These are phyloP conservation scores for Hypomyces perniciosus DNA, from an alignment of 2,329 filamentous ascomycete species.

Conservation along the genomic window DNA sequence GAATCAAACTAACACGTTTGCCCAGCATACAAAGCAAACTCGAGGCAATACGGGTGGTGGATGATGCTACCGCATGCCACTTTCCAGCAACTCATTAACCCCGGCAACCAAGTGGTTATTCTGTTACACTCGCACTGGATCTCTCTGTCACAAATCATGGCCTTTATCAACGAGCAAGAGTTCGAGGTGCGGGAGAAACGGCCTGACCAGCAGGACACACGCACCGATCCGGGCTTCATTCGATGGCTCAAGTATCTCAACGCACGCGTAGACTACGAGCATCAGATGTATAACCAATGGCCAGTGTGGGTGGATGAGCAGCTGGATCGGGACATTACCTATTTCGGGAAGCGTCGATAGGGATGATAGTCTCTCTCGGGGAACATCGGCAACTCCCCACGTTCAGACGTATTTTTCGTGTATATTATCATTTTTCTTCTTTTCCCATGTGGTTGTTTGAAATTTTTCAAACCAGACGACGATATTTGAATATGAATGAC, in stretches of 20 bases:
- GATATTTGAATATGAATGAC: no score
- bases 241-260: slow-evolving; percentile 49
- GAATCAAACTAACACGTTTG: not conserved
- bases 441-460: not conserved
- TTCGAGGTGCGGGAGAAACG: slow-evolving; percentile 25
- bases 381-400: no score
- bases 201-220: slow-evolving; percentile 17
- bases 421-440: not conserved
- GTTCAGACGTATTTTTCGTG: not conserved
- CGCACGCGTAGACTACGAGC: slow-evolving; percentile 37
- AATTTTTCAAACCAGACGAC: no score
- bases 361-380: no score
- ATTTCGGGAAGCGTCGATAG: slow-evolving; percentile 34
- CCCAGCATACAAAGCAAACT: slow-evolving; percentile 45
- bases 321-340: slow-evolving; percentile 38
- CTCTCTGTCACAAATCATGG: slow-evolving; percentile 49
- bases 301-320: slow-evolving; percentile 49
- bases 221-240: slow-evolving; percentile 38
- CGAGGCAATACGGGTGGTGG: slow-evolving; percentile 50
- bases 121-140: slow-evolving; percentile 51
- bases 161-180: slow-evolving; percentile 40
- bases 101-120: slow-evolving; percentile 38
- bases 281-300: slow-evolving; percentile 45
- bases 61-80: slow-evolving; percentile 49
- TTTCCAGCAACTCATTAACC: slow-evolving; percentile 46